These are phyloP conservation scores for Cryptococcus sp. DNA, from an alignment of 1,284 basidiomycete genomes.

Conservation along the genomic window DNA sequence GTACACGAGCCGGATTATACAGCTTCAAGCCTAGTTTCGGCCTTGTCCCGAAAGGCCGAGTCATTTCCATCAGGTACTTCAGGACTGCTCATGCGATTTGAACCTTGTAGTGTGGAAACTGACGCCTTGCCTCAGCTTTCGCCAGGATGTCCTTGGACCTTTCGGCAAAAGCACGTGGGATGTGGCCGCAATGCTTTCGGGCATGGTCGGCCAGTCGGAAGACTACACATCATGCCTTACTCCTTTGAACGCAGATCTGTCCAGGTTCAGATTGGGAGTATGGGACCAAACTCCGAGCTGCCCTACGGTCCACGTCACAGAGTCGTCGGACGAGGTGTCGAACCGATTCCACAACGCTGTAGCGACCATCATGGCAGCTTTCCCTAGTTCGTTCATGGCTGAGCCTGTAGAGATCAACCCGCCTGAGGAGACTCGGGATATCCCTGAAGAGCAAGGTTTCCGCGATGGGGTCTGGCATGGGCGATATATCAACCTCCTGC, in stretches of 20 bases:
- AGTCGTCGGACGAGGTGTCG: not conserved
- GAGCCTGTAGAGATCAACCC: not conserved
- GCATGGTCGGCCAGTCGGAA: constrained; percentile 7
- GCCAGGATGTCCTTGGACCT: constrained; percentile 32
- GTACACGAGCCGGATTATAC: constrained; percentile 23
- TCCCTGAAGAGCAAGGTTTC: not conserved
- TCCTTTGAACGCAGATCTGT: not conserved
- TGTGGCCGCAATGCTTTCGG: constrained; percentile 24
- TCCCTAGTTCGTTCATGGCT: no score
- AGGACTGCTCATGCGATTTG: no score
- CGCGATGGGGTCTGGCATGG: no score
- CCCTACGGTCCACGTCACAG: not conserved
- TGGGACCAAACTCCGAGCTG: not conserved
- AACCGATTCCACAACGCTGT: no score
- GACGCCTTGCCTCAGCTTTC: constrained; percentile 7
- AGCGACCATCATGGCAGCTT: no score
- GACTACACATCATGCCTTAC: not conserved
- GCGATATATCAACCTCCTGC: not conserved
- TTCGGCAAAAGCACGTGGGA: constrained; percentile 35
- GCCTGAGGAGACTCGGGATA: not conserved
- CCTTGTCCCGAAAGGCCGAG: constrained; percentile 20
- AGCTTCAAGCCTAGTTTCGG: constrained; percentile 30
- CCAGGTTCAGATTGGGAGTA: not conserved
- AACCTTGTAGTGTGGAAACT: not conserved
- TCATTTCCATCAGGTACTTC: constrained; percentile 27